Percentiles rank a stretch among this genome's conserved stretches.
These are phyloP conservation scores for Citrus hindsii DNA, from an alignment of 345 rosid genomes.

Conservation along the genomic window DNA sequence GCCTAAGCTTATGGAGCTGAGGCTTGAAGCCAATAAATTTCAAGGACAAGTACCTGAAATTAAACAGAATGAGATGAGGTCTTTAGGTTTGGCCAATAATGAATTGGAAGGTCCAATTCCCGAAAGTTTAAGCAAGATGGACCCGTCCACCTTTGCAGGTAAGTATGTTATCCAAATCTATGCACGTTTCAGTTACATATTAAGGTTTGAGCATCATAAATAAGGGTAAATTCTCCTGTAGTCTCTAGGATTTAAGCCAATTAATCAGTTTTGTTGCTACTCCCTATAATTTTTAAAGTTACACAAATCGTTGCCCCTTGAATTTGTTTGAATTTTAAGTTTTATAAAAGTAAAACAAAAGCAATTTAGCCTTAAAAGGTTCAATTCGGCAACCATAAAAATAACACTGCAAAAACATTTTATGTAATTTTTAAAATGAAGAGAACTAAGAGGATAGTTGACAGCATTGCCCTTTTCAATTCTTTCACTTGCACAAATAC, in stretches of 20 bases:
- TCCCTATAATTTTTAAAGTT: too few relatives aligned
- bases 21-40: slow-evolving; percentile 64
- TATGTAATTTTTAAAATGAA: too few relatives aligned
- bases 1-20: slow-evolving; percentile 56
- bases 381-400: too few relatives aligned
- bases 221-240: too few relatives aligned
- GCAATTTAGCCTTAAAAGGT: too few relatives aligned
- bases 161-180: not conserved
- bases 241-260: too few relatives aligned
- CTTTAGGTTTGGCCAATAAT: slow-evolving; percentile 53
- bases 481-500: not conserved
- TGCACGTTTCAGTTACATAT: not conserved
- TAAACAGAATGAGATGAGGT: slow-evolving; percentile 27
- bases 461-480: not conserved
- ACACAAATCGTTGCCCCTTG: too few relatives aligned
- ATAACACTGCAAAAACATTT: too few relatives aligned
- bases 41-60: slow-evolving; percentile 55
- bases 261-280: too few relatives aligned
- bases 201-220: not conserved
- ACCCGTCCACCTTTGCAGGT: slow-evolving; percentile 59
- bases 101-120: slow-evolving; percentile 75
- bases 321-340: too few relatives aligned
- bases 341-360: too few relatives aligned
- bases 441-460: too few relatives aligned
- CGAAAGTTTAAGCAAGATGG: slow-evolving; percentile 35